Base-by-base conservation (phyloP, 768 basidiomycete species). In the Russula vinacea region DNA sequence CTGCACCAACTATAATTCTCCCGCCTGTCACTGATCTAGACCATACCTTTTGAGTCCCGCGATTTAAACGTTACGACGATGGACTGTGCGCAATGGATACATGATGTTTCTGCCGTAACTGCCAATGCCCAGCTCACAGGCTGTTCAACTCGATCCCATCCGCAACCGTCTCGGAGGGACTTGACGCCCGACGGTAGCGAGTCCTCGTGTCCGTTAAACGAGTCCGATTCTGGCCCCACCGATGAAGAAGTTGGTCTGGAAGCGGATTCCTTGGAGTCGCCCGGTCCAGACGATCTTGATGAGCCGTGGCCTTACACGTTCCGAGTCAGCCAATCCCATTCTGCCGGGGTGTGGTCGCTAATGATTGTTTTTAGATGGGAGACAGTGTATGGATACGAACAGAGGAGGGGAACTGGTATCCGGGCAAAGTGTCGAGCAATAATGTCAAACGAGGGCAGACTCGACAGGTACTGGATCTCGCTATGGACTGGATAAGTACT, bases 291-390 rank as follows among this genome's bases (percentile, higher is more conserved):
- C 14, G 60, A 69, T 19, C 61, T 69, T n/a, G 62, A 69, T 32
- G 66, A 69, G 2, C 60, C 68, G 4, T 69, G 68, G 68, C 62
- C 60, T 26, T 67, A 67, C 51, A 58, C 62, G 11, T 69, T 67
- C 53, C 54, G 55, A 55, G 65, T 67, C 39, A 49, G 62, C 45
- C 7, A 45, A 54, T 10, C 5, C 22, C 37, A 56, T 26, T 33
- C 3, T 54, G 33, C 33, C 9, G 11, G 24, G n/a, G 8, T 47
- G 26, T 42, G 45, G 32, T 33, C 32, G 26, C 56, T 65, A 58
- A 66, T n/a, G 8, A 17, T 40, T 56, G 32, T 35, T 52, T 9
- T 45, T 47, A 67, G 66, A 45, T 37, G 62, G 58, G 58, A 26
- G 66, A 67, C 7, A 53, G n/a, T 40, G 66, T 67, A 16, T 67